Percentiles rank a stretch among this genome's conserved stretches.
These are phyloP conservation scores for Sporothrix protearum DNA, from an alignment of 2,329 filamentous ascomycete species.

Conservation along the genomic window DNA sequence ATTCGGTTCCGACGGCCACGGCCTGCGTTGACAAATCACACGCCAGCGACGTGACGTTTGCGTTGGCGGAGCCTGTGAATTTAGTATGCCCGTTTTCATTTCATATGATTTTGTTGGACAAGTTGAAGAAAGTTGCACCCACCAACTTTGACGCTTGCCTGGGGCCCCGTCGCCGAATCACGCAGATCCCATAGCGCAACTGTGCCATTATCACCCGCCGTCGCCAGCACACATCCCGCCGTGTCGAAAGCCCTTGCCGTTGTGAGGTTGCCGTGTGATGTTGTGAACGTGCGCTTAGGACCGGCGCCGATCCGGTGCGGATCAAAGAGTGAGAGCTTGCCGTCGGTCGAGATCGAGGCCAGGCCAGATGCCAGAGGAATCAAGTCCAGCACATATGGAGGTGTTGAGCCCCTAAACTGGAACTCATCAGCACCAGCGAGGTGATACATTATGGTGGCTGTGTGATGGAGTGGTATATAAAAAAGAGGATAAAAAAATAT, in stretches of 20 bases:
- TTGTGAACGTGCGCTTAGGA: slow-evolving; percentile 46
- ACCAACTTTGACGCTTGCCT: slow-evolving; percentile 45
- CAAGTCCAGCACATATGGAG: slow-evolving; percentile 57
- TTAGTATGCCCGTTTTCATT: slow-evolving; percentile 4
- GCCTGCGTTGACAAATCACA: slow-evolving; percentile 55
- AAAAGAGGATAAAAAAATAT: not conserved
- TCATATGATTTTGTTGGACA: not conserved
- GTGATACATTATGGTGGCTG: slow-evolving; percentile 40
- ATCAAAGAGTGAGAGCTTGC: slow-evolving; percentile 64
- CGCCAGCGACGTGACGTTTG: slow-evolving; percentile 60
- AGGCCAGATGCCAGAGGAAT: slow-evolving; percentile 50
- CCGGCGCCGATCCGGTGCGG: slow-evolving; percentile 52
- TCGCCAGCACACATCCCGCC: slow-evolving; percentile 56
- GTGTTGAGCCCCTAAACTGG: slow-evolving; percentile 38
- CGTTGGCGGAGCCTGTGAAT: slow-evolving; percentile 25
- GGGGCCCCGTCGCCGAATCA: slow-evolving; percentile 36
- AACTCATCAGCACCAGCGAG: slow-evolving; percentile 41
- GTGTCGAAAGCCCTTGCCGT: slow-evolving; percentile 56
- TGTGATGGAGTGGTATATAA: not conserved
- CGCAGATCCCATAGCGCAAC: slow-evolving; percentile 66
- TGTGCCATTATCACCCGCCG: slow-evolving; percentile 67
- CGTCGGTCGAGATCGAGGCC: slow-evolving; percentile 65
- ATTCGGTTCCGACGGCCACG: slow-evolving; percentile 70
- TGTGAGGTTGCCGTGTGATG: slow-evolving; percentile 60
- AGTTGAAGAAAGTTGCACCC: not conserved